Conservation (phyloP, 768 basidiomycete genomes). For the Panellus pusillus region DNA sequence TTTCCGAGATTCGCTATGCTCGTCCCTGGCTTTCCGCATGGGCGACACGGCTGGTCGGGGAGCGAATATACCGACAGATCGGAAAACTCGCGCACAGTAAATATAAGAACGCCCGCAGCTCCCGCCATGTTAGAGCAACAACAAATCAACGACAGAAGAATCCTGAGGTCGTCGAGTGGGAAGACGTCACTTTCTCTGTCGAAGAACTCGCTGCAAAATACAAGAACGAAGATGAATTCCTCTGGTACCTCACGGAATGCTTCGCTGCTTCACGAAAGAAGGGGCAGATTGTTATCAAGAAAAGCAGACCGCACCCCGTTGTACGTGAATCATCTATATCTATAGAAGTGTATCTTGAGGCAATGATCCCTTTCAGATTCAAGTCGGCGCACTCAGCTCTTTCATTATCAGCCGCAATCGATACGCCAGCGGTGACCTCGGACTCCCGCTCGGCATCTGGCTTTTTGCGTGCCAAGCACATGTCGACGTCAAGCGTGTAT, state of each 20-base stretch:
- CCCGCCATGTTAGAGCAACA: not conserved
- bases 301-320: constrained; percentile 21
- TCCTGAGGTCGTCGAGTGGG: constrained; percentile 9
- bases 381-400: constrained; percentile 23
- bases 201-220: constrained; percentile 14
- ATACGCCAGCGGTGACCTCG: constrained; percentile 23
- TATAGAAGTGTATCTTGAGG: no score
- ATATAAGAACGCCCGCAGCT: no score
- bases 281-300: constrained; percentile 16
- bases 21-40: not conserved
- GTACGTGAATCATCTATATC: constrained; percentile 20
- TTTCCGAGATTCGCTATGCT: no score
- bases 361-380: constrained; percentile 19
- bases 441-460: constrained; percentile 23
- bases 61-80: not conserved
- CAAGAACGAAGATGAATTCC: constrained; percentile 8
- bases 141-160: not conserved
- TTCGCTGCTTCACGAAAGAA: constrained; percentile 19
- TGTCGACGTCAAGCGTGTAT: no score
- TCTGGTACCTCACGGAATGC: constrained; percentile 22
- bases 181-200: constrained; percentile 20
- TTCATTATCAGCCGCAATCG: constrained; percentile 19
- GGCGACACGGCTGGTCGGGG: not conserved
- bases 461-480: constrained; percentile 20
- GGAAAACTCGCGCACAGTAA: not conserved